Conservation (phyloP, 2,329 filamentous ascomycete species). For the Cladosporium cucumerinum region DNA sequence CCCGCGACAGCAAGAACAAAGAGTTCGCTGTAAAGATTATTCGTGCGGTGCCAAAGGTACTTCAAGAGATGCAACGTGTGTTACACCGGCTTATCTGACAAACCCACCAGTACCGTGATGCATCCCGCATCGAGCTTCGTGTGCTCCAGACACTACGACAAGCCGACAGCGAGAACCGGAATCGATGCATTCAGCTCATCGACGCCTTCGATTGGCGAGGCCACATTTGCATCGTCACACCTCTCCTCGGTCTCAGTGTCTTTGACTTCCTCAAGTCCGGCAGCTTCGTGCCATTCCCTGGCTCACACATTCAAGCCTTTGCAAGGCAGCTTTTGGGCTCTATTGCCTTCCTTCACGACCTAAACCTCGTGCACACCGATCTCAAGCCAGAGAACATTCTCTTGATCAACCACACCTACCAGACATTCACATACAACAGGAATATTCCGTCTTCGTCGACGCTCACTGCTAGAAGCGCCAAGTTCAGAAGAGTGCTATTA, state of each 20-base stretch:
- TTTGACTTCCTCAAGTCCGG: conserved; percentile 98
- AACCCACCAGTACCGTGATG: conserved; percentile 69
- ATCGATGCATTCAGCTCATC: conserved; percentile 92
- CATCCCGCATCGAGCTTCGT: conserved; percentile 87
- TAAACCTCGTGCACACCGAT: conserved; percentile 93
- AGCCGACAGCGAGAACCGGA: conserved; percentile 87
- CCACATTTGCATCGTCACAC: conserved; percentile 84
- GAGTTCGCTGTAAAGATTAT: conserved; percentile 98
- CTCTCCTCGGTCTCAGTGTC: conserved; percentile 85
- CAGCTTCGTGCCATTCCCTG: conserved; percentile 92
- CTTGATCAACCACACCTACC: conserved; percentile 61
- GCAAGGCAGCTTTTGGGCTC: conserved; percentile 95
- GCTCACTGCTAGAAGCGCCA: conserved; percentile 54
- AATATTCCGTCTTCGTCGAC: conserved; percentile 63
- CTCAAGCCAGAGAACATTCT: conserved; percentile 67
- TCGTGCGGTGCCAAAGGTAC: conserved; percentile 82
- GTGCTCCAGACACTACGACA: conserved; percentile 88
- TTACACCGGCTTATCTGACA: background rate
- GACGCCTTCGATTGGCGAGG: conserved; percentile 97
- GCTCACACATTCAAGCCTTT: conserved; percentile 97
- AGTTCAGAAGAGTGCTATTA: conserved; percentile 60
- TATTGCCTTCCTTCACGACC: conserved; percentile 93
- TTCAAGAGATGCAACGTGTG: background rate
- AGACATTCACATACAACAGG: conserved; percentile 67
- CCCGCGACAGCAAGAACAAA: conserved; percentile 72